A percentile compares a stretch with the other conserved stretches of the same genome.
phyloP scores from a whole-genome alignment of 768 basidiomycete genomes.

The Serendipita sp. region DNA sequence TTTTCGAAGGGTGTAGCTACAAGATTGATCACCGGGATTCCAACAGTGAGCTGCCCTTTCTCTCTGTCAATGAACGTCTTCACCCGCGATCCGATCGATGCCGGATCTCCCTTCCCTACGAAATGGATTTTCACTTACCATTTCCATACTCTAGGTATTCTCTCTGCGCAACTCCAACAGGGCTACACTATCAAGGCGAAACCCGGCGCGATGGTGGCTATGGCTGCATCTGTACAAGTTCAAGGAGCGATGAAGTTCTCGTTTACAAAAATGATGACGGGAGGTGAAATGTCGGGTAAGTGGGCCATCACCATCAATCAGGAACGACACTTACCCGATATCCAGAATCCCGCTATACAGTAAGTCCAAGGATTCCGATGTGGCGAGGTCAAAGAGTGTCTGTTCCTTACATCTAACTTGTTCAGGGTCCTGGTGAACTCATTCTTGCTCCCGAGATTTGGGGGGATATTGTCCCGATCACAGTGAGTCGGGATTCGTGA shows the following conservation, averaged over 20 bases:
- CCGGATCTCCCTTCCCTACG: no score
- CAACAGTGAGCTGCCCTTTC: slow-evolving; percentile 13
- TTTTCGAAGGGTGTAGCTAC: slow-evolving; percentile 17
- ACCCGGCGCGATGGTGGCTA: slow-evolving; percentile 21
- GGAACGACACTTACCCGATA: neutral
- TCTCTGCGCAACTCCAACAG: slow-evolving; percentile 17
- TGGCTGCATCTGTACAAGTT: slow-evolving; percentile 19
- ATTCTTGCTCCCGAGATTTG: slow-evolving; percentile 21
- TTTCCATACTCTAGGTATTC: slow-evolving; percentile 8
- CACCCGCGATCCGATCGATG: no score
- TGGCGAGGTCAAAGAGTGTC: slow-evolving; percentile 10
- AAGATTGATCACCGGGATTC: slow-evolving; percentile 20
- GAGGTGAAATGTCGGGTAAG: slow-evolving; percentile 13
- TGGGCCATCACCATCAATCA: neutral
- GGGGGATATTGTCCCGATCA: slow-evolving; percentile 21
- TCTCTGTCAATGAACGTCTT: no score
- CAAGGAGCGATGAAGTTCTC: slow-evolving; percentile 16
- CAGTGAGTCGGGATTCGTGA: neutral
- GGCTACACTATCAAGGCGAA: slow-evolving; percentile 19
- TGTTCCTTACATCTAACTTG: neutral
- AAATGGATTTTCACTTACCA: no score
- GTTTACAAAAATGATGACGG: slow-evolving; percentile 19
- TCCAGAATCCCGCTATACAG: neutral
- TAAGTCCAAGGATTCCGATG: slow-evolving; percentile 9
- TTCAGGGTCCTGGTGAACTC: slow-evolving; percentile 18